Base-by-base conservation (phyloP, 805 yeast genomes). In the Nakazawaea wickerhamii region DNA sequence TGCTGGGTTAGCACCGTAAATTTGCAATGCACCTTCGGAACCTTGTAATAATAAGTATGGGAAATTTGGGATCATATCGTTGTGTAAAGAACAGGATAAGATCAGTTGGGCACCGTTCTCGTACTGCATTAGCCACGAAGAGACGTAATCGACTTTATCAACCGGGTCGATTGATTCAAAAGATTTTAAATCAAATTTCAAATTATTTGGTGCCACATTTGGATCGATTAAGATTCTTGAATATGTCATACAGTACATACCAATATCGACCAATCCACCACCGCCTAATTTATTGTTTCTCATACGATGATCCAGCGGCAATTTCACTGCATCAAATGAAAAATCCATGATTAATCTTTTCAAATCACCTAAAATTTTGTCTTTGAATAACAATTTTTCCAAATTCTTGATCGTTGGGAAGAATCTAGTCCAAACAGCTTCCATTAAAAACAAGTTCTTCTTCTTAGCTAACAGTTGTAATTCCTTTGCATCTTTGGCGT, bases 341-440 rank as follows among this genome's bases (percentile, higher is more conserved):
- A 71, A 67, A 49, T 77, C 79, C 15, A 65, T 62, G 44, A 51
- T 50, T 25, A 75, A 54, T 35, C 79, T 60, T 49, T 60, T 57
- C 14, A 75, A 57, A 17, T 68, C 70, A 6, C 84, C 84, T 32
- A 77, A 48, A 11, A 61, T 55, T 43, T 64, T 62, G 19, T 71
- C 66, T 15, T 64, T 61, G 47, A 61, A 66, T 17, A 75, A 47
- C 43, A 61, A 55, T 23, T 61, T 45, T 41, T 65, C 53, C 36
- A 71, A 55, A 36, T 61, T 59, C 15, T 52, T 48, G 17, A 68
- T 53, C 4, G 72, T 46, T 2, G 83, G 83, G 60, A 73, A 70
- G 48, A 70, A 74, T 38, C 77, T 62, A 4, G 79, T 68, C 81
- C 81, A 75, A 40, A 73, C 68, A 4, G 75, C 84, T 55, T 78